Percentiles rank a stretch among this genome's conserved stretches.
phyloP scores from a whole-genome alignment of 495 filamentous ascomycete genomes.

The Penicillium subrubescens region DNA sequence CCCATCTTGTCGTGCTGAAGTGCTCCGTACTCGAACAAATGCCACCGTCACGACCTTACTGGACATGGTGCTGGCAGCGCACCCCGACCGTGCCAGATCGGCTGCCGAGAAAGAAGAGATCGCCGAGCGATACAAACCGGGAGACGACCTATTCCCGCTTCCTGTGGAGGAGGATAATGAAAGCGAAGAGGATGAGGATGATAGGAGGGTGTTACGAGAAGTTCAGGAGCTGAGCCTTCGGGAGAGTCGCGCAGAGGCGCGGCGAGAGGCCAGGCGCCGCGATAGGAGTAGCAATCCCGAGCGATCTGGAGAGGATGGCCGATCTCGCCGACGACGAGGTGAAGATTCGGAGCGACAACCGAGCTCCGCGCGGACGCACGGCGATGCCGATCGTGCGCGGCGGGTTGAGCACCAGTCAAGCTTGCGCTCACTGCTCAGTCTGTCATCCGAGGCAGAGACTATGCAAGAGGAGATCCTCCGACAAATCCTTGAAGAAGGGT shows the following conservation, averaged over 20 bases:
- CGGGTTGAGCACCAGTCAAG: constrained; percentile 85
- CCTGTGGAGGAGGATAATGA: constrained; percentile 12
- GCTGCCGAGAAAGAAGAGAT: constrained; percentile 72
- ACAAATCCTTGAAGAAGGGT: constrained; percentile 85
- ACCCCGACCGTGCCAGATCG: constrained; percentile 69
- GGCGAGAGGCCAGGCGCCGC: constrained; percentile 33
- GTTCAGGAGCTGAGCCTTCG: constrained; percentile 71
- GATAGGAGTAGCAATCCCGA: constrained; percentile 30
- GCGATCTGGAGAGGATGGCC: constrained; percentile 39
- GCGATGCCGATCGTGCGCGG: constrained; percentile 36
- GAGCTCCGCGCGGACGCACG: constrained; percentile 18
- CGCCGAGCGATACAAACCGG: constrained; percentile 68
- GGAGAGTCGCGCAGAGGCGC: constrained; percentile 51
- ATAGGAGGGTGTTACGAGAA: constrained; percentile 68
- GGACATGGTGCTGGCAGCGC: constrained; percentile 71
- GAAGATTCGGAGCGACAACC: constrained; percentile 42
- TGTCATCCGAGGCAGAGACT: constrained; percentile 71
- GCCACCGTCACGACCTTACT: constrained; percentile 80
- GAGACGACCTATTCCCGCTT: constrained; percentile 63
- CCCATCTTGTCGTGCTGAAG: constrained; percentile 84
- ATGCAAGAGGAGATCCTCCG: constrained; percentile 86
- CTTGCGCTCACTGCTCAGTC: constrained; percentile 76
- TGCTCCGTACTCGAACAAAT: constrained; percentile 82
- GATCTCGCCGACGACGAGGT: constrained; percentile 45
- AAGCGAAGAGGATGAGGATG: constrained; percentile 53